Evolutionary conservation across 106 monocot genomes (phyloP), one percentile per base, ranked within the genome.

Genomic region (Phalaenopsis equestris): DNA sequence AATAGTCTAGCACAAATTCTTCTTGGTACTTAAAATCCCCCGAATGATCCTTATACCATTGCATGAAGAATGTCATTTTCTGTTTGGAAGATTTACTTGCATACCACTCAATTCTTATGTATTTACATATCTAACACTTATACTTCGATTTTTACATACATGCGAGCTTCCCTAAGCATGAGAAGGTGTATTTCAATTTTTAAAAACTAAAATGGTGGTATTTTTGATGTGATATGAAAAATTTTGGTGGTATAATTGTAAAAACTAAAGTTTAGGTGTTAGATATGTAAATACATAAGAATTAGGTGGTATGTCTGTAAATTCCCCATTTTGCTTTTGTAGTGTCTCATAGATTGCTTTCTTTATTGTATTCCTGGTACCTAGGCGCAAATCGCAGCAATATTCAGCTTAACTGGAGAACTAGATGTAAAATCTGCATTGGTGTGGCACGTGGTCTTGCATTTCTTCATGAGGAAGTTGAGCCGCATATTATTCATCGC

Each of bases 1-100:
- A 95, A 95, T 80, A 92, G 90, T 79, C 92, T 95, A 41, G 81
- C 92, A 10, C 94, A 89, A 67, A 92, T 91, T 47, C 90, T 95
- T 82, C 85, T 95, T 61, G 94, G 94, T 92, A 78, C 73, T 58
- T 84, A 17, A 70, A 39, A 15, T 37, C 70, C 64, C 14, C 0
- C 38, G 21, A 38, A 70, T 14, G 70, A 70, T 70, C 39, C 64
- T 39, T 37, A 12, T 36, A 41, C 70, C 12, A 11, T 70, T 38
- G 36, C 23, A 70, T 70, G 70, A 39, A 70, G 2, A 70, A 38
- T 80, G 46, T 45, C 30, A n/a, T 21, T 75, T 45, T n/a, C 75
- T 75, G 38, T 70, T 41, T 70, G 11, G 30, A 30, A 30, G 30
- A 30, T 30, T 30, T 30, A 30, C 30, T 30, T 30, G 30, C 30